Percentiles rank a stretch among this genome's conserved stretches.
Evolutionary conservation across 1,284 basidiomycete species (phyloP).

Genomic region (Ceratobasidium sp.): DNA sequence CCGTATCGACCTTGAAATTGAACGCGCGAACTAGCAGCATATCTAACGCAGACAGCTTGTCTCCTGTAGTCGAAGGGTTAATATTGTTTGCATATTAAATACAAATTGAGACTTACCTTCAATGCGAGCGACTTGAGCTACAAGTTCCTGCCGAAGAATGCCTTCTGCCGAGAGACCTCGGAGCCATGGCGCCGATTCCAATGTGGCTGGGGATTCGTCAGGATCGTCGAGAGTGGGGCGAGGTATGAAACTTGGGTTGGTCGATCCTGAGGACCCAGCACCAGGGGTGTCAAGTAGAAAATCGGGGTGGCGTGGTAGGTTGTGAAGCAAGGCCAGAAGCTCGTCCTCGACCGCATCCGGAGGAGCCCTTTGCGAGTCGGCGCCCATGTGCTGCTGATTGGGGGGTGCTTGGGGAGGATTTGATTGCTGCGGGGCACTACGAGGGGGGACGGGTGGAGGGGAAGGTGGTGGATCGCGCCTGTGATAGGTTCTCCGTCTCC

Average conservation of each 20-base stretch:
- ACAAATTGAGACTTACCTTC: not conserved
- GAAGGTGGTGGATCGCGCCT: not conserved
- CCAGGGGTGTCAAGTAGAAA: not conserved
- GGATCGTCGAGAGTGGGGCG: not conserved
- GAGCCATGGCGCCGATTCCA: constrained; percentile 14
- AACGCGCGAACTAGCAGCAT: not conserved
- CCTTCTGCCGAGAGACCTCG: not conserved
- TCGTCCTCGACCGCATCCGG: not conserved
- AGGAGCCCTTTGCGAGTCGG: not conserved
- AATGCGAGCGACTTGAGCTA: not conserved
- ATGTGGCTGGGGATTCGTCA: not conserved
- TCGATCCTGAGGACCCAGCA: not conserved
- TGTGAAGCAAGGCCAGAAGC: not conserved
- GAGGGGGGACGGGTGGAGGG: not conserved
- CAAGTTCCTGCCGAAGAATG: not conserved
- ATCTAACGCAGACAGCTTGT: not conserved
- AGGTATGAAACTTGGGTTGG: not conserved
- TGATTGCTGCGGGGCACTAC: not conserved
- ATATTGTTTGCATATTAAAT: not conserved
- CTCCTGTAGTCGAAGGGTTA: not conserved
- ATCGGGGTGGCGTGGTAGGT: not conserved
- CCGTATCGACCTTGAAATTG: constrained; percentile 42
- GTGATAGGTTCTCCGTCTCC: not conserved
- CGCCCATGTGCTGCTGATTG: no score
- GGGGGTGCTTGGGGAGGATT: not conserved